phyloP scores from a whole-genome alignment of 108 stramenopile species.

The Discostella pseudostelligera region DNA sequence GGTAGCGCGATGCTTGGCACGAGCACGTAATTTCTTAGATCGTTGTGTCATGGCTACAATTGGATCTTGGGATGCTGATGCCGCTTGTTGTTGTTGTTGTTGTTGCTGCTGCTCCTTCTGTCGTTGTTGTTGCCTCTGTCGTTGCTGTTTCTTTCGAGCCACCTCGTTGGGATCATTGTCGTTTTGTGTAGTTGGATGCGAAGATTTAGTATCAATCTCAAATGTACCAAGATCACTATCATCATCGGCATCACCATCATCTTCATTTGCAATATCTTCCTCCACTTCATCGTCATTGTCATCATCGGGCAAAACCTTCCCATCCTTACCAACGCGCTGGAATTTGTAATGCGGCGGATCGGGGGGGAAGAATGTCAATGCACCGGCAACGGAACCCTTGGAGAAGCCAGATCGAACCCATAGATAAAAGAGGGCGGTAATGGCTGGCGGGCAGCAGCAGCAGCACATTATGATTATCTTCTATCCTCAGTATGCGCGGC shows the following conservation, averaged over 20 bases:
- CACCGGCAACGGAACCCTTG: slow-evolving; percentile 81
- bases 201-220: slow-evolving; percentile 35
- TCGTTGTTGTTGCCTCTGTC: slow-evolving; percentile 7
- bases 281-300: background rate
- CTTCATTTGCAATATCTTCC: slow-evolving; percentile 2
- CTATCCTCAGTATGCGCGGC: no score
- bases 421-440: slow-evolving; percentile 78
- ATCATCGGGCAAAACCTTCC: slow-evolving; percentile 52
- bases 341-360: slow-evolving; percentile 83
- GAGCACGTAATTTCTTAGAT: slow-evolving; percentile 52
- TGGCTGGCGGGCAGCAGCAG: slow-evolving; percentile 70
- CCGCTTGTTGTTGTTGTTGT: slow-evolving; percentile 19
- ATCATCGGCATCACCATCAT: slow-evolving; percentile 25
- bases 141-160: slow-evolving; percentile 3
- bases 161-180: background rate
- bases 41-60: slow-evolving; percentile 67
- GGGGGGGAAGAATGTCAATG: slow-evolving; percentile 87
- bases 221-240: slow-evolving; percentile 47
- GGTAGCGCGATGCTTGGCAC: slow-evolving; percentile 60
- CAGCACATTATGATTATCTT: background rate
- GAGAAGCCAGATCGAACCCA: slow-evolving; percentile 84
- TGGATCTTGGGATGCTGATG: slow-evolving; percentile 43
- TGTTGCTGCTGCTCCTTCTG: slow-evolving; percentile 2
- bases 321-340: slow-evolving; percentile 56
- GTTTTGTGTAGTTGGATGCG: slow-evolving; percentile 12